These are phyloP conservation scores for Balamuthia mandrillaris DNA, from an alignment of 208 protist species.

Conservation along the genomic window DNA sequence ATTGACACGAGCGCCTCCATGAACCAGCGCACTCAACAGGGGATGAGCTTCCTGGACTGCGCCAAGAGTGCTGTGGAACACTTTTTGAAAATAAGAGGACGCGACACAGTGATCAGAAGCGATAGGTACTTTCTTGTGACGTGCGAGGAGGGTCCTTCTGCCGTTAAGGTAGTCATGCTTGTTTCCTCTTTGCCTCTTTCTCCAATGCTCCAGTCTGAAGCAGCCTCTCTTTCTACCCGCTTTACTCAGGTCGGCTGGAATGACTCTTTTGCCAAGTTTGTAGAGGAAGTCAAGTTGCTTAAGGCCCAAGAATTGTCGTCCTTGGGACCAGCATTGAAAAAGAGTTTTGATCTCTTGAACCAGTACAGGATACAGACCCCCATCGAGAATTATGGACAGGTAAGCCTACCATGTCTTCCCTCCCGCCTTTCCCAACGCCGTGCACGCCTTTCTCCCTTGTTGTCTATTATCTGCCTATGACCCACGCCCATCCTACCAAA, in stretches of 20 bases:
- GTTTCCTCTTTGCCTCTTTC: neutral
- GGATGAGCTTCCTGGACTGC: conserved; percentile 51
- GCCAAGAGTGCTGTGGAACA: conserved; percentile 55
- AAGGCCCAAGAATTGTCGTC: conserved; percentile 39
- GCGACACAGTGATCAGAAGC: conserved; percentile 42
- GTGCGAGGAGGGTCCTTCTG: conserved; percentile 40
- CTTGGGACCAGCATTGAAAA: conserved; percentile 24
- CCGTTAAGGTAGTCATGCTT: neutral
- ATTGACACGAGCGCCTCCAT: conserved; percentile 60
- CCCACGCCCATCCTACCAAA: neutral
- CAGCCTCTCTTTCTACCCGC: neutral
- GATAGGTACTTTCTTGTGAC: conserved; percentile 58
- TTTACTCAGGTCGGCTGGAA: conserved; percentile 41
- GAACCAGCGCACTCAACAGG: conserved; percentile 48
- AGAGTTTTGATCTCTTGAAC: conserved; percentile 54
- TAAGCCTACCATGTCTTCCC: neutral
- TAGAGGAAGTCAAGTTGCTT: conserved; percentile 52
- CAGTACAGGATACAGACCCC: conserved; percentile 20
- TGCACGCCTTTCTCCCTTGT: neutral
- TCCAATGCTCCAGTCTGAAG: neutral
- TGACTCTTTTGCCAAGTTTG: conserved; percentile 43
- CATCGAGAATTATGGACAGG: neutral
- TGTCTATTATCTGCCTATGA: neutral
- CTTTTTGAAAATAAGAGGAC: conserved; percentile 53
- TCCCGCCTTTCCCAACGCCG: neutral